phyloP scores from a whole-genome alignment of 2,329 filamentous ascomycete genomes.

The Penicillium paneum region DNA sequence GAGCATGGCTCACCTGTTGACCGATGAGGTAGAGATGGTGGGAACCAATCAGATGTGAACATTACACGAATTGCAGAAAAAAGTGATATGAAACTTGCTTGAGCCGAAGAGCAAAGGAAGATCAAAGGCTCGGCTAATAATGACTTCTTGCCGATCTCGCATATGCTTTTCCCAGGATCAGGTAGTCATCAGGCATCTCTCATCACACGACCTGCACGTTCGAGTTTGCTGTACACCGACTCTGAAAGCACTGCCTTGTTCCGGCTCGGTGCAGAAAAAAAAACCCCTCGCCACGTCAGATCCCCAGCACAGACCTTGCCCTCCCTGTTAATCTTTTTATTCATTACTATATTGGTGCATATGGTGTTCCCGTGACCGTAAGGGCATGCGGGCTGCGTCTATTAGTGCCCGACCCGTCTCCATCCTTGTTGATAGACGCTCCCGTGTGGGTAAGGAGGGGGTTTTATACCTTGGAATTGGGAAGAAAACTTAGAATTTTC shows the following conservation, averaged over 20 bases:
- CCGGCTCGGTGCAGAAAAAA: conserved; percentile 5
- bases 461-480: not conserved
- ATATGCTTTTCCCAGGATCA: conserved; percentile 6
- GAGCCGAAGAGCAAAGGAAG: not conserved
- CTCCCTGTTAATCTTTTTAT: not conserved
- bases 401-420: conserved; percentile 27
- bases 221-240: conserved; percentile 11
- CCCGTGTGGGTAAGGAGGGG: conserved; percentile 22
- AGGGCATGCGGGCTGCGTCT: conserved; percentile 27
- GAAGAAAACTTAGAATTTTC: not conserved
- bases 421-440: conserved; percentile 28
- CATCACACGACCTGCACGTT: conserved; percentile 13
- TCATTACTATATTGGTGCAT: conserved; percentile 6
- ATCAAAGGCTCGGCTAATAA: not conserved
- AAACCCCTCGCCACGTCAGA: conserved; percentile 10
- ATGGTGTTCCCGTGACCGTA: conserved; percentile 27
- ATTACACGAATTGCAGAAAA: not conserved
- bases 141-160: conserved; percentile 1
- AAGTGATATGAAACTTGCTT: not conserved
- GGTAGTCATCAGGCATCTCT: conserved; percentile 12
- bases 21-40: not conserved
- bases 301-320: conserved; percentile 1
- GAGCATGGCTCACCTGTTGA: conserved; percentile 4
- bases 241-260: conserved; percentile 10
- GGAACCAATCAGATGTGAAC: not conserved